A percentile compares a stretch with the other conserved stretches of the same genome.
Evolutionary conservation across 345 rosid genomes (phyloP).

Genomic region (Boechera divaricarpa): DNA sequence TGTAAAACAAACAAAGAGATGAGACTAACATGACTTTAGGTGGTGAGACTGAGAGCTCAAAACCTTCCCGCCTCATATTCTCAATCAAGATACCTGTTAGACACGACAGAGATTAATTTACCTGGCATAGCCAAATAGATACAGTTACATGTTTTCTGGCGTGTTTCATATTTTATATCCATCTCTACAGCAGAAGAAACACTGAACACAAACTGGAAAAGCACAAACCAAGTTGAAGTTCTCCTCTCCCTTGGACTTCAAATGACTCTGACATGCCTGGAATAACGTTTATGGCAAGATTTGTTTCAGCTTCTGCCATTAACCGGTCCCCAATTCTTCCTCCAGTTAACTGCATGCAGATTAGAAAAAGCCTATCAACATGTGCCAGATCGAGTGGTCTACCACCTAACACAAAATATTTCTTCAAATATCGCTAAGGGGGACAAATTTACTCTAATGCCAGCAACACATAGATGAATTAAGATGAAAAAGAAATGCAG

Average conservation of each 20-base stretch:
- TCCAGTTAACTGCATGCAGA: conserved; percentile 76
- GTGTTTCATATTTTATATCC: background rate
- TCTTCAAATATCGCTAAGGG: conserved; percentile 14
- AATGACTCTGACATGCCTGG: conserved; percentile 86
- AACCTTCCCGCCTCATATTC: conserved; percentile 99
- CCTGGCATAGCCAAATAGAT: conserved; percentile 17
- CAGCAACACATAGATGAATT: conserved; percentile 19
- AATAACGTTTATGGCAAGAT: conserved; percentile 93
- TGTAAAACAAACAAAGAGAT: conserved; percentile 10
- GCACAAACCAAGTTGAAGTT: conserved; percentile 92
- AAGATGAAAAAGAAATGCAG: conserved; percentile 1
- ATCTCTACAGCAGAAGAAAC: conserved; percentile 30
- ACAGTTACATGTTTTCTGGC: conserved; percentile 14
- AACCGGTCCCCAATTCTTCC: conserved; percentile 90
- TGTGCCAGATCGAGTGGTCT: conserved; percentile 11
- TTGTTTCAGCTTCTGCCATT: conserved; percentile 96
- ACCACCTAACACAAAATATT: conserved; percentile 17
- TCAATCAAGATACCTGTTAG: conserved; percentile 89
- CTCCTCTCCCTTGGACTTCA: conserved; percentile 99
- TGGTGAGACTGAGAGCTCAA: conserved; percentile 94
- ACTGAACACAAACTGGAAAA: conserved; percentile 27
- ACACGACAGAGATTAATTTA: conserved; percentile 33
- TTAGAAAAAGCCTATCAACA: conserved; percentile 30
- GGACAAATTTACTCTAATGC: background rate
- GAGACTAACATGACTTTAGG: conserved; percentile 94